Evolutionary conservation across 257 asterid genomes (phyloP).

Genomic region (Phtheirospermum japonicum): DNA sequence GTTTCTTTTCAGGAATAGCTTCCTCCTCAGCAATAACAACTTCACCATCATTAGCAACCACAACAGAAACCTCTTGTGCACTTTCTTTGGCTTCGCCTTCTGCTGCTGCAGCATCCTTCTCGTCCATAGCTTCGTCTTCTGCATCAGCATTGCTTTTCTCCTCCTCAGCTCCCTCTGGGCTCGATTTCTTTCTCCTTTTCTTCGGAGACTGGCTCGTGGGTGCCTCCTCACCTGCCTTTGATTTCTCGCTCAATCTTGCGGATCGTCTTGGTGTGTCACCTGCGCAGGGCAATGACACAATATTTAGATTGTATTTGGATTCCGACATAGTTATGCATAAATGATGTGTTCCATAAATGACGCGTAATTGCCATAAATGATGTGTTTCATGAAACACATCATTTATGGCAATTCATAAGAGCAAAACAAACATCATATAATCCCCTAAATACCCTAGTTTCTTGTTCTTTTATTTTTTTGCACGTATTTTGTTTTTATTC

Average conservation of each 20-base stretch:
- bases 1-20: conserved; percentile 23
- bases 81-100: conserved; percentile 30
- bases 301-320: background rate
- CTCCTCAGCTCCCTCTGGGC: conserved; percentile 32
- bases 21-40: conserved; percentile 24
- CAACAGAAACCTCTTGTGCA: conserved; percentile 28
- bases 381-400: no score
- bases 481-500: no score
- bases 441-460: no score
- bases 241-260: conserved; percentile 50
- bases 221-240: conserved; percentile 39
- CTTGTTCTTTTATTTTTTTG: no score
- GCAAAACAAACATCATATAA: no score
- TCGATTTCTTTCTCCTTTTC: conserved; percentile 44
- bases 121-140: no score
- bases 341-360: no score
- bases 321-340: no score
- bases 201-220: conserved; percentile 40
- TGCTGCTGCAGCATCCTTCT: no score
- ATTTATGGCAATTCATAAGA: no score
- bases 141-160: conserved; percentile 33
- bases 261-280: conserved; percentile 71
- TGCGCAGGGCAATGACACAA: conserved; percentile 23
- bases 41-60: conserved; percentile 24
- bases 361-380: no score